A percentile compares a stretch with the other conserved stretches of the same genome.
These are phyloP conservation scores for Diaporthe sp. DNA, from an alignment of 2,329 filamentous ascomycete species.

Conservation along the genomic window DNA sequence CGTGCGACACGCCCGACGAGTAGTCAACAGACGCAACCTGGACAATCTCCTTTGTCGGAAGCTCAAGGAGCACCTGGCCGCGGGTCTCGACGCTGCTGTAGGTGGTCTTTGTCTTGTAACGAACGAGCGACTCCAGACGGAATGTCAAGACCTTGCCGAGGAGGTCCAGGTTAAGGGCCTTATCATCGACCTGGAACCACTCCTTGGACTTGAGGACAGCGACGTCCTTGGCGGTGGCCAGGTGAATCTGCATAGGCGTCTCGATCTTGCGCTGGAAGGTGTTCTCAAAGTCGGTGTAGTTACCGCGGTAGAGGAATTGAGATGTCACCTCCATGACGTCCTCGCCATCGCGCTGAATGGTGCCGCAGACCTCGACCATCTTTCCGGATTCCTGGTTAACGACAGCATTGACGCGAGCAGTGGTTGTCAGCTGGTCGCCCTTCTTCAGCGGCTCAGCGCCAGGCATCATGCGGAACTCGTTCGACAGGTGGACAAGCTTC, in stretches of 20 bases:
- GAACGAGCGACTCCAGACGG: slow-evolving; percentile 90
- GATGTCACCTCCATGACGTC: slow-evolving; percentile 98
- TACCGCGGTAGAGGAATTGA: slow-evolving; percentile 95
- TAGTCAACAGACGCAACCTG: slow-evolving; percentile 98
- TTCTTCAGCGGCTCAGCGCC: slow-evolving; percentile 96
- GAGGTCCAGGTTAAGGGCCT: slow-evolving; percentile 79
- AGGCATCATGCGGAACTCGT: slow-evolving; percentile 97
- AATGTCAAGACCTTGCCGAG: slow-evolving; percentile 95
- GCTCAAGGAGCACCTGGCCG: slow-evolving; percentile 91
- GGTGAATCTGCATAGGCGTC: slow-evolving; percentile 92
- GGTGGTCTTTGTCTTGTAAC: slow-evolving; percentile 93
- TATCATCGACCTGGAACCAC: slow-evolving; percentile 89
- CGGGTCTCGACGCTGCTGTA: slow-evolving; percentile 93
- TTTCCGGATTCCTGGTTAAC: slow-evolving; percentile 98
- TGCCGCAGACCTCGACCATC: slow-evolving; percentile 99
- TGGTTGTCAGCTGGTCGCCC: slow-evolving; percentile 91
- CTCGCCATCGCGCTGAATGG: slow-evolving; percentile 84
- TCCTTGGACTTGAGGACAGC: slow-evolving; percentile 96
- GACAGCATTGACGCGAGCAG: slow-evolving; percentile 95
- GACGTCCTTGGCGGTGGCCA: slow-evolving; percentile 89
- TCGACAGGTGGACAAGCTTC: slow-evolving; percentile 96
- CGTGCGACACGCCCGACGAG: slow-evolving; percentile 83
- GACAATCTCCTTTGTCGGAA: slow-evolving; percentile 96
- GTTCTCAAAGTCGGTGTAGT: slow-evolving; percentile 94
- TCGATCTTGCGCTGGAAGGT: slow-evolving; percentile 98